phyloP scores from a whole-genome alignment of 148 eudicot genomes.

The Cornus kousa region DNA sequence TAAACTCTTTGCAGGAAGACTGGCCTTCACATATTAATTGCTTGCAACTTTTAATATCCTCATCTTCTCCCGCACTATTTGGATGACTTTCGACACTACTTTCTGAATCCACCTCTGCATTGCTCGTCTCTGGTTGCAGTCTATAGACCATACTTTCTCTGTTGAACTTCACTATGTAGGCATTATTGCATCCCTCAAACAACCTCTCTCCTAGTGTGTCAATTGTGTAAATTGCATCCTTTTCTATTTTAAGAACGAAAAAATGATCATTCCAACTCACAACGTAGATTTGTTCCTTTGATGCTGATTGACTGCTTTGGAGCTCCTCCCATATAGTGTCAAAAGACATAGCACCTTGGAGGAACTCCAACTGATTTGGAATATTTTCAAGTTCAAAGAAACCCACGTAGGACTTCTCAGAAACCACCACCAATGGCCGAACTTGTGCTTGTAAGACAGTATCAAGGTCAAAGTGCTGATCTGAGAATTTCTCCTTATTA shows the following conservation, averaged over 20 bases:
- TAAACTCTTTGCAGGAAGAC: constrained; percentile 26
- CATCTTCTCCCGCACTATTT: background rate
- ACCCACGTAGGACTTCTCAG: constrained; percentile 26
- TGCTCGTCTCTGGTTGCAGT: constrained; percentile 3
- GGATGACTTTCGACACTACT: background rate
- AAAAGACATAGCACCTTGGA: constrained; percentile 27
- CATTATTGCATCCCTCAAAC: constrained; percentile 27
- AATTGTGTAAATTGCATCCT: constrained; percentile 21
- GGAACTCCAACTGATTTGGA: constrained; percentile 20
- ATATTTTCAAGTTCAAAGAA: constrained; percentile 26
- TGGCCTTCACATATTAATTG: constrained; percentile 16
- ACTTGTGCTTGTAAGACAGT: constrained; percentile 26
- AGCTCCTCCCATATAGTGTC: constrained; percentile 30
- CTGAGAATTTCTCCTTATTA: constrained; percentile 17
- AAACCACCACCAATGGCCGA: constrained; percentile 19
- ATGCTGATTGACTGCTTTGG: constrained; percentile 7
- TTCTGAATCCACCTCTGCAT: constrained; percentile 9
- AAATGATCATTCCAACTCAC: constrained; percentile 34
- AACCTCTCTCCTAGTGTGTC: constrained; percentile 31
- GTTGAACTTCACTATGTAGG: constrained; percentile 25
- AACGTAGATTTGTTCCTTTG: constrained; percentile 20
- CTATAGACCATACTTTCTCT: constrained; percentile 17
- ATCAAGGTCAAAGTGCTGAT: constrained; percentile 32
- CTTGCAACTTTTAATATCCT: background rate
- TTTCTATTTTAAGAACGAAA: constrained; percentile 24